Base-by-base conservation (phyloP, 495 filamentous ascomycete genomes). In the Choiromyces venosus region DNA sequence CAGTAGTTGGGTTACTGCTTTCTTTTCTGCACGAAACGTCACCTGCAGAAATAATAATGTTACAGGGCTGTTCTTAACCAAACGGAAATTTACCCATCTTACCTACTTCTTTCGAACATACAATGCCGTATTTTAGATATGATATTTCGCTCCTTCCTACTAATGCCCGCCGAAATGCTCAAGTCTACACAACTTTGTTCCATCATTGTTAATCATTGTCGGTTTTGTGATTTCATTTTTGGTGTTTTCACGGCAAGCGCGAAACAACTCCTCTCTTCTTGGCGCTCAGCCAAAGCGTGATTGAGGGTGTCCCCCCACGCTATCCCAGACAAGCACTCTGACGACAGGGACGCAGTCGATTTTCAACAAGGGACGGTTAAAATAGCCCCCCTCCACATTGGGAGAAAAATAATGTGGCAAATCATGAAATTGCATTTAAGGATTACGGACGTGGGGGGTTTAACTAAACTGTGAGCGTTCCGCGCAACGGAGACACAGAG, bases 301-400 rank as follows among this genome's bases (percentile, higher is more conserved):
- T 77, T 77, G 75, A 74, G 38, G 25, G 46, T 68, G 42, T 40
- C 37, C 75, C 75, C 75, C 75, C 75, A 77, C 75, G 75, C 66
- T 68, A 76, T 76, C 65, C 65, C 68, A 61, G 75, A 68, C 74
- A 77, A 73, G 75, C 70, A 76, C 73, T 73, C 75, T 72, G 42
- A 56, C 42, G 61, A 66, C 66, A 67, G 65, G 71, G 66, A 38
- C 40, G 35, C 73, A 38, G 73, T 76, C 74, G 69, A 77, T 77
- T 77, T 77, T 76, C 75, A 76, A 77, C 75, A 77, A 68, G 75
- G 74, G 75, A 66, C 75, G 75, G 75, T 77, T 77, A 77, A 77
- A 77, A 65, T 70, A 69, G 64, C 66, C 66, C 69, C 72, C 69
- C 75, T 69, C 76, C 72, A 74, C 52, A 71, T 77, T 77, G 69